These are phyloP conservation scores for Salvia hispanica DNA, from an alignment of 257 asterid genomes.

Conservation along the genomic window DNA sequence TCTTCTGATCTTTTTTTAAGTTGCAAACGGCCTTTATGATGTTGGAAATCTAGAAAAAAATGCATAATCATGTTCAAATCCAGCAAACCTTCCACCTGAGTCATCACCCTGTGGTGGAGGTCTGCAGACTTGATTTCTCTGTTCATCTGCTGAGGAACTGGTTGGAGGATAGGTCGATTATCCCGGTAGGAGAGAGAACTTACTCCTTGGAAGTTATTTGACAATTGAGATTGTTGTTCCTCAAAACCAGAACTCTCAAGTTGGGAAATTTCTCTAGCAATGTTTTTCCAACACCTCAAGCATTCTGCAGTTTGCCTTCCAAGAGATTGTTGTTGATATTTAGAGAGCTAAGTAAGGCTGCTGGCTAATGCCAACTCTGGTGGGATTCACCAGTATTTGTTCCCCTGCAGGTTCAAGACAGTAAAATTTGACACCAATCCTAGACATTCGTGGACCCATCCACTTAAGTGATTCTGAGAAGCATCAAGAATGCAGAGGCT, in stretches of 20 bases:
- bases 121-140: too few relatives aligned
- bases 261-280: slow-evolving; percentile 33
- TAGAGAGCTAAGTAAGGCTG: slow-evolving; percentile 30
- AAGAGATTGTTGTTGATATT: too few relatives aligned
- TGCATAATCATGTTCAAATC: slow-evolving; percentile 23
- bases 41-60: slow-evolving; percentile 23
- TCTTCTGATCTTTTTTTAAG: background rate
- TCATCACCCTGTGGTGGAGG: too few relatives aligned
- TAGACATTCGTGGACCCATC: slow-evolving; percentile 28
- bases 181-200: slow-evolving; percentile 32
- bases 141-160: slow-evolving; percentile 25
- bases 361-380: slow-evolving; percentile 23
- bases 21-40: slow-evolving; percentile 7
- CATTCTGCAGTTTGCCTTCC: slow-evolving; percentile 32
- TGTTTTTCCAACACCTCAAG: slow-evolving; percentile 36
- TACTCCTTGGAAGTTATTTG: slow-evolving; percentile 28
- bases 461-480: slow-evolving; percentile 29
- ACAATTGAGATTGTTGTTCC: slow-evolving; percentile 33
- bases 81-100: background rate
- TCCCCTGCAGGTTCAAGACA: slow-evolving; percentile 30
- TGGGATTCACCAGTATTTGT: slow-evolving; percentile 25
- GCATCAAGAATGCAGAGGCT: slow-evolving; percentile 39
- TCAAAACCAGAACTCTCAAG: slow-evolving; percentile 33
- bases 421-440: slow-evolving; percentile 31
- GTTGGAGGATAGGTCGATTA: slow-evolving; percentile 35